Base-by-base conservation (phyloP, 1,139 yeast species). In the Blastobotrys illinoisensis region DNA sequence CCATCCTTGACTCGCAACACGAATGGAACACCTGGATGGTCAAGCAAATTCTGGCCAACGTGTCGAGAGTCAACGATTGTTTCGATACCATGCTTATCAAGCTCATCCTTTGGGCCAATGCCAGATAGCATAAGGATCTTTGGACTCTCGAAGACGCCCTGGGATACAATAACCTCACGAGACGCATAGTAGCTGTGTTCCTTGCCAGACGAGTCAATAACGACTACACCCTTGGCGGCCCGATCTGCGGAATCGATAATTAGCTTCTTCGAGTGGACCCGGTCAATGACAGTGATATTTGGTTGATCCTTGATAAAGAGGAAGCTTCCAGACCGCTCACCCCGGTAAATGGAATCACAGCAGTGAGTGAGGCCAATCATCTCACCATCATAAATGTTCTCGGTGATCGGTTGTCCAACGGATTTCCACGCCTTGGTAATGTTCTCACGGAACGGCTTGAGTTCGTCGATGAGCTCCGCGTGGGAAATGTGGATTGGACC, bases 111-210 rank as follows among this genome's bases (percentile, higher is more conserved):
- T n/a, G 69, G 69, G 18, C 68, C 69, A 45, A 65, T 50, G 26
- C 69, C 69, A 43, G 66, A 62, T 43, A 63, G 68, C 65, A 65
- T 61, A 57, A 65, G 59, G 40, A 65, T 59, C 53, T 65, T 64
- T 26, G 69, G 69, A 45, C 64, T 62, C 47, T 65, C 69, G 54
- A 65, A 64, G 3, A 64, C 67, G 46, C 69, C 69, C 50, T 64
- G 60, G n/a, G 66, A 61, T 18, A 65, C 50, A 43, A 65, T 61
- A 26, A 65, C 67, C 50, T 65, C 69, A 9, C 63, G 58, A 45
- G 55, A 61, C 43, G 69, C 67, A 44, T 58, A 60, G 55, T 51
- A 62, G 51, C 54, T 55, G 44, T 52, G 60, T 48, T 60, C 59
- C 32, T 60, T 57, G 11, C 67, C 67, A 45, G 58, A 46, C 2